phyloP scores from a whole-genome alignment of 75 land plant species.

The Selaginella moellendorffii region DNA sequence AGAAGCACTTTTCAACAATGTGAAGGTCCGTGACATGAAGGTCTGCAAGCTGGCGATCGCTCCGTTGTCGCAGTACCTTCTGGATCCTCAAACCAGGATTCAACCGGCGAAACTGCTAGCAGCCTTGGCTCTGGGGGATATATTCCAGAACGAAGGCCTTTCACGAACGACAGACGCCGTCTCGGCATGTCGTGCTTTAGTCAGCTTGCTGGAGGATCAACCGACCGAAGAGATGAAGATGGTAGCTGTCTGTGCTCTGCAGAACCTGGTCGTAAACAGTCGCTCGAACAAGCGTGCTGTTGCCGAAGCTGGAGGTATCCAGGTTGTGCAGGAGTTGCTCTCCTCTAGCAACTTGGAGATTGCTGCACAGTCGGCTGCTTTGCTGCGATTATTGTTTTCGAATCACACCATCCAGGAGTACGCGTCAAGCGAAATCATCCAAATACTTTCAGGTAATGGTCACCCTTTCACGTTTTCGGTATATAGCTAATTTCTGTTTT shows the following conservation, averaged over 20 bases:
- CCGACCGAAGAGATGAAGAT: constrained; percentile 98
- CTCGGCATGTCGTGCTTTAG: constrained; percentile 85
- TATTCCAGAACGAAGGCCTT: constrained; percentile 86
- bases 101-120: constrained; percentile 79
- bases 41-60: constrained; percentile 69
- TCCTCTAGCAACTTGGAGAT: constrained; percentile 72
- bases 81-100: constrained; percentile 87
- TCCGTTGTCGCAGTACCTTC: constrained; percentile 78
- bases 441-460: constrained; percentile 81
- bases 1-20: constrained; percentile 79
- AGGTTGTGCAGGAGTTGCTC: constrained; percentile 77
- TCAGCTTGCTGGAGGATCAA: constrained; percentile 90
- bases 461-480: too few species aligned
- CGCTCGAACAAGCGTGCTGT: constrained; percentile 96
- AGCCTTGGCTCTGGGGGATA: constrained; percentile 84
- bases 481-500: constrained; percentile 4
- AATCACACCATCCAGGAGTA: constrained; percentile 95
- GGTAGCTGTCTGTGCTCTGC: constrained; percentile 87
- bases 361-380: constrained; percentile 79
- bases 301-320: constrained; percentile 96
- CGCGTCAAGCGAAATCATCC: constrained; percentile 88
- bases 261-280: constrained; percentile 89
- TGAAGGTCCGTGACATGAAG: constrained; percentile 82
- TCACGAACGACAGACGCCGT: constrained; percentile 80
- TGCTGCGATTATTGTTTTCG: constrained; percentile 72